phyloP scores from a whole-genome alignment of 768 basidiomycete species.

The Tylopilus felleus region DNA sequence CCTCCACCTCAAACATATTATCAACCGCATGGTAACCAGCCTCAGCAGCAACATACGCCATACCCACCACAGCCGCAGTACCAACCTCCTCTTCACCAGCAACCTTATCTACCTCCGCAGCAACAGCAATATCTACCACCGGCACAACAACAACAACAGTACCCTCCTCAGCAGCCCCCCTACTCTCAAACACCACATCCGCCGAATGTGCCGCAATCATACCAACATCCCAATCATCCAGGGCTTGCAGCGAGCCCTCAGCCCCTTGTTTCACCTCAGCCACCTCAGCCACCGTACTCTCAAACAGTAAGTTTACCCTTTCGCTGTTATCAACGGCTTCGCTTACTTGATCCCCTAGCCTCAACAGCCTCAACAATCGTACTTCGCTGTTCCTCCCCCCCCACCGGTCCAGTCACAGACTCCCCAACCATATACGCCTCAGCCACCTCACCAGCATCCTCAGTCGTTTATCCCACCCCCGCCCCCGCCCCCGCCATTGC shows the following conservation, averaged over 20 bases:
- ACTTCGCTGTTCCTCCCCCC: constrained; percentile 19
- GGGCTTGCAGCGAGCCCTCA: constrained; percentile 9
- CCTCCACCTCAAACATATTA: constrained; percentile 14
- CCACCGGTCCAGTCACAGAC: constrained; percentile 12
- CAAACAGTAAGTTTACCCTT: constrained; percentile 9
- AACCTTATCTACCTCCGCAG: constrained; percentile 1
- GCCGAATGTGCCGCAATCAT: constrained; percentile 14
- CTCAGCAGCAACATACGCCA: constrained; percentile 14
- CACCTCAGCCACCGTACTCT: constrained; percentile 1
- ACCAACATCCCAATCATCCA: constrained; percentile 14
- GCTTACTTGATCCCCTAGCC: not conserved
- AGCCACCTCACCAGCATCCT: constrained; percentile 16
- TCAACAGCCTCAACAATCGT: constrained; percentile 8
- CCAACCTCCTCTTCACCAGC: constrained; percentile 6
- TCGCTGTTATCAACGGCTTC: not conserved
- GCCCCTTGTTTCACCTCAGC: not conserved
- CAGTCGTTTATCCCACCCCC: constrained; percentile 20
- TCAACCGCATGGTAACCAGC: constrained; percentile 5
- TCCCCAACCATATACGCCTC: constrained; percentile 11
- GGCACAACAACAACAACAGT: not conserved
- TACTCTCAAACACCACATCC: constrained; percentile 12
- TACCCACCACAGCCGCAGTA: constrained; percentile 13
- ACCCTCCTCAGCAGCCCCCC: constrained; percentile 13
- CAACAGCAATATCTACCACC: constrained; percentile 1
- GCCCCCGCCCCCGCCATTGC: constrained; percentile 4